Base-by-base conservation (phyloP, 83 land plant species). In the Larix sibirica region DNA sequence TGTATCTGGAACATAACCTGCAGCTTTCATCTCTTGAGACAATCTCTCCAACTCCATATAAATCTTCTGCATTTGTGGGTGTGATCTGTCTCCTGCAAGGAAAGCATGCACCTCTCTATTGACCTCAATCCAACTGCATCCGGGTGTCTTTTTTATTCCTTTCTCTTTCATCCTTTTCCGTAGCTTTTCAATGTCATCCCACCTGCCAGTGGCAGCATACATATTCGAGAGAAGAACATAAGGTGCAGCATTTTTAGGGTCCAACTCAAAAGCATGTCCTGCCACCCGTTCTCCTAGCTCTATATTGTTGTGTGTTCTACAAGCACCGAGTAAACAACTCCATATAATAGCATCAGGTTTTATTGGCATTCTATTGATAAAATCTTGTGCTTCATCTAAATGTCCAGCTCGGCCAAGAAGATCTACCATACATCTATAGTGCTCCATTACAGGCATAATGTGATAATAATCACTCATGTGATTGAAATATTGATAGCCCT, bases 371-470 rank as follows among this genome's bases (percentile, higher is more conserved):
- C 80, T 64, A 26, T 84, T 88, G 44, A 92, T 79, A 24, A 90
- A 88, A 21, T 42, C 66, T 82, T 59, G 80, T 12, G 90, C 92
- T n/a, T 90, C 88, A 44, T 82, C 80, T 31, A 89, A 70, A 24
- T 62, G 63, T 33, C 90, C 91, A 40, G 87, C 91, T 63, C 90
- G 91, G 68, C 88, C 90, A 70, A 91, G 87, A 47, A 89, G 40
- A 81, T 91, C 91, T 81, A 89, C 87, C 85, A 89, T 86, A 81
- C 94, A 91, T 1, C 87, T 89, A 79, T 91, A 91, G 69, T 89
- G 85, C 74, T 91, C 91, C 20, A 40, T 81, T 7, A 87, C 83
- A 26, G 91, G 88, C 14, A 36, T 12, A 38, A 91, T 70, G 7
- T 81, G 81, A 79, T 91, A 81, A 28, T 69, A 21, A 14, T 80